Base-by-base conservation (phyloP, 768 basidiomycete genomes). In the Lepiota venenata region DNA sequence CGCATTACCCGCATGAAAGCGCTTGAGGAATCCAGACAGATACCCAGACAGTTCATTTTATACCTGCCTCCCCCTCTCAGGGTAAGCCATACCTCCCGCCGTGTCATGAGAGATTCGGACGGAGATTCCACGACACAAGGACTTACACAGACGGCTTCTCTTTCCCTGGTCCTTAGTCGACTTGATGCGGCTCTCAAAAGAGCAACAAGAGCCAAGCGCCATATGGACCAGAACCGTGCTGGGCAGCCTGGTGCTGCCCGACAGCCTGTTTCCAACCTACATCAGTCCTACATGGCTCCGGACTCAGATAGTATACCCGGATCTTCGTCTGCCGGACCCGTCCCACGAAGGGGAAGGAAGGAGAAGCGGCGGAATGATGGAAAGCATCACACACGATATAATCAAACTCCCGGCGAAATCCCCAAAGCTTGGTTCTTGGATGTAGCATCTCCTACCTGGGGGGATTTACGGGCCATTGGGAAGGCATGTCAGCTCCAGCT, bases 401-500 rank as follows among this genome's bases (percentile, higher is more conserved):
- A 35, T 12, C 38, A 55, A 36, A 35, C 53, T 11, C 15, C 37
- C n/a, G 42, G 52, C 29, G 47, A 61, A 20, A 57, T 58, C 60
- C 76, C 73, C 21, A 80, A 80, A 57, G 85, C 87, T 4, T 97
- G 94, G 94, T 98, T 92, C 81, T 69, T 98, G 40, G 93, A 98
- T 63, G 84, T 96, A 1, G 78, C 91, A 25, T 91, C 86, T 58
- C 93, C 94, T 1, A 85, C 84, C 0, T 91, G 91, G 81, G 87
- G 88, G 45, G 93, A 96, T 66, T 83, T 96, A 77, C 80, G 88
- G 55, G 81, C 85, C 5, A 78, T 98, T 46, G 89, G 93, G 41
- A 93, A 90, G 79, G 91, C 85, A 61, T 49, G 76, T 64, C n/a
- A 7, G 11, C 4, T 3, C 18, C 35, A 14, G 32, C n/a, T 35